Base-by-base conservation (phyloP, 305 asterid genomes). In the Plantago coronopus region DNA sequence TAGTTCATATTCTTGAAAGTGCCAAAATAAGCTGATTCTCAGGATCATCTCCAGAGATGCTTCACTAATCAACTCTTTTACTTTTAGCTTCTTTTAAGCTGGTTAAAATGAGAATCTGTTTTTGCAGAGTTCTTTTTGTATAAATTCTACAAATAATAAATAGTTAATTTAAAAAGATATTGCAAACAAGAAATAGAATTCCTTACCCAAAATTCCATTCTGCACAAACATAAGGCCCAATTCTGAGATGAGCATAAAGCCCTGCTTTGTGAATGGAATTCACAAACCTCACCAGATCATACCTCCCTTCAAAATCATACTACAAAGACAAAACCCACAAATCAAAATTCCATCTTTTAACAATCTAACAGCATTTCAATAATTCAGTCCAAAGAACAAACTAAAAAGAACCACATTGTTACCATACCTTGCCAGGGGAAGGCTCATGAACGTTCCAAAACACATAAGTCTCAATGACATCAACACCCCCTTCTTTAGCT, bases 361-460 rank as follows among this genome's bases (percentile, higher is more conserved):
- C 61, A 56, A 34, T 10, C 23, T 31, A 17, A 54, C 59, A 27
- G 7, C 2, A 21, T 19, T 50, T 16, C 11, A 19, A 12, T 14
- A 1, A 14, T 7, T 31, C 38, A 31, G 7, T 31, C 38, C n/a
- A n/a, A 16, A 13, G 14, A n/a, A 54, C 0, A 59, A 48, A 57
- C 17, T 16, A 38, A 62, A 16, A 59, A 73, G 66, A 63, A 37
- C 72, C 71, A 54, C 69, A 61, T 11, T 2, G 9, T 7, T 34
- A 45, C 10, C 59, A 64, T 84, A 93, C 98, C 69, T 77, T 73
- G 79, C 96, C 97, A 62, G 86, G 89, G 49, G 86, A 75, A 79
- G 95, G 95, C 74, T 89, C 98, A 47, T 91, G 98, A 59, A 74
- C 85, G 71, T 91, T 91, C 98, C 98, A 91, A 69, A 91, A 91